Conservation (phyloP, 129 eudicot genomes). For the Pulicaria dysenterica region DNA sequence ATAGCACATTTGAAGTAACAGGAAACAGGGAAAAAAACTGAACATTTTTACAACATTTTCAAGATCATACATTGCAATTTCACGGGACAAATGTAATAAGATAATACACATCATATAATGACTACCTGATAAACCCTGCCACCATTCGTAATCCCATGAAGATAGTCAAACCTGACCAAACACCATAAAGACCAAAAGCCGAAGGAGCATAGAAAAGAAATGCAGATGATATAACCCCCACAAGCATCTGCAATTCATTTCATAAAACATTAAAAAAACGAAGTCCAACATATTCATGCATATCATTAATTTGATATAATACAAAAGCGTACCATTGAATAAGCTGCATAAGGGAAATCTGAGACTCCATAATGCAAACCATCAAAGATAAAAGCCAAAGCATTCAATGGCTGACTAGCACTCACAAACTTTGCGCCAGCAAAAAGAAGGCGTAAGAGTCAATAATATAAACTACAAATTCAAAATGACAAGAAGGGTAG, state of each 20-base stretch:
- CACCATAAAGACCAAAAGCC: conserved; percentile 80
- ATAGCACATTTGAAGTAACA: no score
- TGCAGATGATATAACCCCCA: conserved; percentile 71
- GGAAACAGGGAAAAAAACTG: no score
- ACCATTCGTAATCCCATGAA: conserved; percentile 83
- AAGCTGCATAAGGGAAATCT: conserved; percentile 88
- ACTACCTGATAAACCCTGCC: conserved; percentile 82
- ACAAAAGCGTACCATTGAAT: conserved; percentile 66
- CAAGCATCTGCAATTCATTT: conserved; percentile 60
- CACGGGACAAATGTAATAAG: neutral
- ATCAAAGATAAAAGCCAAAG: conserved; percentile 87
- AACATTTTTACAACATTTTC: no score
- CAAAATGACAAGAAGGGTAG: conserved; percentile 18
- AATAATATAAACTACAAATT: neutral
- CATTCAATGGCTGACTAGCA: conserved; percentile 86
- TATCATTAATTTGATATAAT: neutral
- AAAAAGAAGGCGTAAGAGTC: conserved; percentile 16
- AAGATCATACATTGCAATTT: neutral
- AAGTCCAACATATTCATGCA: neutral
- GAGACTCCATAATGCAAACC: conserved; percentile 96
- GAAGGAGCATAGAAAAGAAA: conserved; percentile 70
- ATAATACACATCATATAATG: neutral
- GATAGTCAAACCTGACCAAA: conserved; percentile 87
- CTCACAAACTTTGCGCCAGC: conserved; percentile 67
- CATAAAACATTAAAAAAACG: neutral